Conservation (phyloP, 2,329 filamentous ascomycete genomes). For the Trichoderma aggressivum region DNA sequence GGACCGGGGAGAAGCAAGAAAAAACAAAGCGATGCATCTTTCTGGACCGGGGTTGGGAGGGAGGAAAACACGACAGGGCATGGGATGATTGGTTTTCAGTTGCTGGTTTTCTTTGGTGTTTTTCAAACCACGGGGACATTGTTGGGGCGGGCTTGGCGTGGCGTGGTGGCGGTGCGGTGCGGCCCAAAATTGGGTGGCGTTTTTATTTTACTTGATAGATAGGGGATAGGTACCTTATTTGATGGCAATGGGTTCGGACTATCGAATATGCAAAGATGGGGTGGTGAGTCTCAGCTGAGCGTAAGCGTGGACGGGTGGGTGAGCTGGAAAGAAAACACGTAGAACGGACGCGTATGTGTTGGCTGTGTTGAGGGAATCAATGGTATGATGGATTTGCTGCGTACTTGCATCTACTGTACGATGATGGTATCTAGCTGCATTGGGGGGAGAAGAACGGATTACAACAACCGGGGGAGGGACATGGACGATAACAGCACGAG, state of each 20-base stretch:
- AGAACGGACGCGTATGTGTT: neutral
- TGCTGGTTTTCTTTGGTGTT: neutral
- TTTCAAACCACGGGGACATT: neutral
- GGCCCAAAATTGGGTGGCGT: neutral
- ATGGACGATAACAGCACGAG: neutral
- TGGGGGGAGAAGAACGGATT: too few relatives aligned
- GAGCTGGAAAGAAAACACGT: neutral
- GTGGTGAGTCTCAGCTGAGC: neutral
- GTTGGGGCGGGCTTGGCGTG: neutral
- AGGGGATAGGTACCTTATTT: neutral
- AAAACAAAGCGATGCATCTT: slow-evolving; percentile 1
- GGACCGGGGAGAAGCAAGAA: neutral
- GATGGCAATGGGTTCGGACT: neutral
- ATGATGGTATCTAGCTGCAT: neutral
- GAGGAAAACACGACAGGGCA: neutral
- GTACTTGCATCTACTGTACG: neutral
- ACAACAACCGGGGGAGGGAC: neutral
- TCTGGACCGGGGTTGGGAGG: neutral
- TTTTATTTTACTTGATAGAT: too few relatives aligned
- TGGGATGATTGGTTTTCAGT: neutral
- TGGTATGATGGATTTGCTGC: neutral
- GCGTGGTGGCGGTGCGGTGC: slow-evolving; percentile 16
- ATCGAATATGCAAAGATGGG: slow-evolving; percentile 1
- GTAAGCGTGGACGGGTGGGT: neutral
- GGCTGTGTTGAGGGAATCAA: neutral